Evolutionary conservation across 495 filamentous ascomycete species (phyloP).

Genomic region (Extremus antarcticus): DNA sequence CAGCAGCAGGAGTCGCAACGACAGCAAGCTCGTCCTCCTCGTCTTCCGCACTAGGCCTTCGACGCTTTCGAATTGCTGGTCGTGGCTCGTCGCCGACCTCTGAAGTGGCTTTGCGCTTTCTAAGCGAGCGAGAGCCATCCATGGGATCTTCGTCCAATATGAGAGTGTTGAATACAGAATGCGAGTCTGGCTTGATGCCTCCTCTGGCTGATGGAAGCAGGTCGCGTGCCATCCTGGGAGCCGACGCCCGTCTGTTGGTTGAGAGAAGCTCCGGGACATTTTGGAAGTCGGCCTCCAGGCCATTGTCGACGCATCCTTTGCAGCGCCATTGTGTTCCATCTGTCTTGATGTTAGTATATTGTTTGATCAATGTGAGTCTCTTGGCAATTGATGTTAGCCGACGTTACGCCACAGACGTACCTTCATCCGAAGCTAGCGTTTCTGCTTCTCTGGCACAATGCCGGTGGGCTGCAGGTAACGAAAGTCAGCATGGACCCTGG

Average conservation of each 20-base stretch:
- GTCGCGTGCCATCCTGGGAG: constrained; percentile 47
- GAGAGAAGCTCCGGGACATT: constrained; percentile 25
- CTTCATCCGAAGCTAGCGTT: constrained; percentile 56
- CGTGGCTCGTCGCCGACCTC: constrained; percentile 39
- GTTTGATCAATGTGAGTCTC: constrained; percentile 3
- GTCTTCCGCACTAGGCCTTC: constrained; percentile 3
- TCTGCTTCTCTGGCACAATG: constrained; percentile 81
- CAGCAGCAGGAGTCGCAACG: not conserved
- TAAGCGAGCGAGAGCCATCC: constrained; percentile 73
- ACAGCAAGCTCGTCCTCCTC: constrained; percentile 3
- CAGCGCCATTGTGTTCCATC: constrained; percentile 67
- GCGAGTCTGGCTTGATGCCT: constrained; percentile 60
- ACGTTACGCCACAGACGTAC: constrained; percentile 36
- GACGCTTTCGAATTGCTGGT: constrained; percentile 28
- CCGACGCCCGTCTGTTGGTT: constrained; percentile 29
- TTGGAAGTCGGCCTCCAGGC: constrained; percentile 38
- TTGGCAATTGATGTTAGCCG: constrained; percentile 8
- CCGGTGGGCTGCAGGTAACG: constrained; percentile 61
- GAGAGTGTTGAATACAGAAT: constrained; percentile 74
- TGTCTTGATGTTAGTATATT: constrained; percentile 24
- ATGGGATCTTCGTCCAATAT: constrained; percentile 71
- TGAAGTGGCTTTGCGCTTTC: constrained; percentile 69
- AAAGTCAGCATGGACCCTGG: constrained; percentile 29
- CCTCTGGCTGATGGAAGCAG: constrained; percentile 64
- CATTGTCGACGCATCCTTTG: constrained; percentile 60